Conservation (phyloP, 345 rosid species). For the Zanthoxylum bungeanum region DNA sequence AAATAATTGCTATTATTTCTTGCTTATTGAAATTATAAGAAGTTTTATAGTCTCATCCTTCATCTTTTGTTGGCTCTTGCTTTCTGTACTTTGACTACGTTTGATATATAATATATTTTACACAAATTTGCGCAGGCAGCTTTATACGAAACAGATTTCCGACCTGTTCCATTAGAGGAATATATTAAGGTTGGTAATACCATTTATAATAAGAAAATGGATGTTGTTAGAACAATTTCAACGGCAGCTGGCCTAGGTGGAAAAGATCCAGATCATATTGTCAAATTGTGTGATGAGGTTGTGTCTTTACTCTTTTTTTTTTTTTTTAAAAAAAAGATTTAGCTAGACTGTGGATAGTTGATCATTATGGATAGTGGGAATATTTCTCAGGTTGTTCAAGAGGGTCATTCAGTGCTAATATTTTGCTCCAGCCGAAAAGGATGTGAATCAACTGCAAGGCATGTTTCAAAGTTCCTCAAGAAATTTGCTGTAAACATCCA, state of each 20-base stretch:
- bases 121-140: conserved; percentile 63
- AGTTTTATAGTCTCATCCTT: background rate
- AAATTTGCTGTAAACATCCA: conserved; percentile 40
- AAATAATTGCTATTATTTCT: background rate
- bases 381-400: conserved; percentile 79
- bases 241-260: conserved; percentile 72
- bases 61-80: background rate
- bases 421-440: conserved; percentile 98
- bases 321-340: background rate
- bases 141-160: conserved; percentile 84
- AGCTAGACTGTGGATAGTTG: conserved; percentile 8
- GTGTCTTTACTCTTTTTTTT: conserved; percentile 15
- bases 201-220: conserved; percentile 79
- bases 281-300: conserved; percentile 94
- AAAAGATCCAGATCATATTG: conserved; percentile 95
- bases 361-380: conserved; percentile 5
- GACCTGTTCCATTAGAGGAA: conserved; percentile 96
- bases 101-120: conserved; percentile 9
- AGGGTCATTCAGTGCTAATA: conserved; percentile 88
- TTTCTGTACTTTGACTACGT: conserved; percentile 4
- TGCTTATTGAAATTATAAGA: background rate
- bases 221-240: conserved; percentile 69
- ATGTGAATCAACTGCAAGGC: conserved; percentile 96
- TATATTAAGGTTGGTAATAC: conserved; percentile 83
- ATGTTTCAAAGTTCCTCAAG: conserved; percentile 73